Conservation (phyloP, 345 rosid species). For the Clausena lansium region DNA sequence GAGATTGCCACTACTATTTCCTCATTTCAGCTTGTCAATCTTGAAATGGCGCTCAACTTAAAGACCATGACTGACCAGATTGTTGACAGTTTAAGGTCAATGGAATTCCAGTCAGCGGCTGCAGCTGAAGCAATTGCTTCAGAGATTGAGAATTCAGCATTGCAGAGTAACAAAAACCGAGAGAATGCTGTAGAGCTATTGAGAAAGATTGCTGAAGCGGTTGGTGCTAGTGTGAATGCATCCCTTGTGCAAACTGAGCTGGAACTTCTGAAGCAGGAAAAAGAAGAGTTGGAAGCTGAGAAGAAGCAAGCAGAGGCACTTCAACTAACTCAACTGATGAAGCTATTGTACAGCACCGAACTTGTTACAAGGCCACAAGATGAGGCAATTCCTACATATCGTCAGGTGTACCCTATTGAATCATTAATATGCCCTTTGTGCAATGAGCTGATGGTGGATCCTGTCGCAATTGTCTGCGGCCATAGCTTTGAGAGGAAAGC, state of each 20-base stretch:
- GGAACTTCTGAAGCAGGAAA: constrained; percentile 42
- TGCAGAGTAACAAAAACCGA: constrained; percentile 21
- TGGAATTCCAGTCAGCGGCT: constrained; percentile 31
- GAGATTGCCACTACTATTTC: constrained; percentile 47
- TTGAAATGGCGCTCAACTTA: constrained; percentile 32
- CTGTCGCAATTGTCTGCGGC: constrained; percentile 45
- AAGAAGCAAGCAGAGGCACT: constrained; percentile 56
- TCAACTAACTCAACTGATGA: constrained; percentile 41
- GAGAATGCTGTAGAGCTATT: constrained; percentile 38
- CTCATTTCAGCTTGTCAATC: constrained; percentile 41
- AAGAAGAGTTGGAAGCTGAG: constrained; percentile 44
- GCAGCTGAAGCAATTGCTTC: constrained; percentile 31
- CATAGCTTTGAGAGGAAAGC: constrained; percentile 57
- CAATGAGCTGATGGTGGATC: constrained; percentile 50
- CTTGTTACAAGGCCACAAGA: constrained; percentile 25
- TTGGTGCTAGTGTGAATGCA: constrained; percentile 31
- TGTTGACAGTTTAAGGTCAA: constrained; percentile 24
- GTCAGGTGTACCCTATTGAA: constrained; percentile 26
- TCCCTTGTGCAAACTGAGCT: constrained; percentile 39
- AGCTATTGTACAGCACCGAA: constrained; percentile 41
- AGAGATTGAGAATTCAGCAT: constrained; percentile 36
- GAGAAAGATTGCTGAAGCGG: constrained; percentile 40
- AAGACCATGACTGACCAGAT: constrained; percentile 29
- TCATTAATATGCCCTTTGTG: constrained; percentile 44
- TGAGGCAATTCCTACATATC: constrained; percentile 17